A percentile compares a stretch with the other conserved stretches of the same genome.
These are phyloP conservation scores for Medicago arabica DNA, from an alignment of 306 rosid genomes.

Conservation along the genomic window DNA sequence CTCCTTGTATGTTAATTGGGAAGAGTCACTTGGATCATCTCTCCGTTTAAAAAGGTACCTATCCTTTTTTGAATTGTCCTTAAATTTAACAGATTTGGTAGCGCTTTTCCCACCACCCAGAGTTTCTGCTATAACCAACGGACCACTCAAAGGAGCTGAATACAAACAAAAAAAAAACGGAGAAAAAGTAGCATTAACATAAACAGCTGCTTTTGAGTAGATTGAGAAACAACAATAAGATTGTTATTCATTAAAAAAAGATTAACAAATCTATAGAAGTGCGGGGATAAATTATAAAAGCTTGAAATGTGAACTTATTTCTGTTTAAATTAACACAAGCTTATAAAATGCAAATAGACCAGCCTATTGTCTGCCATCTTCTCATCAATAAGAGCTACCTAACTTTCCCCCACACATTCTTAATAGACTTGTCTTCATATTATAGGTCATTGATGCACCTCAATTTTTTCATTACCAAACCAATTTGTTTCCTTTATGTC, in stretches of 20 bases:
- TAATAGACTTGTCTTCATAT: slow-evolving; percentile 4
- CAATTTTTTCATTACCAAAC: slow-evolving; percentile 6
- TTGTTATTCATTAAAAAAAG: background rate
- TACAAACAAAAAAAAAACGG: slow-evolving; percentile 2
- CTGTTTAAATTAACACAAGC: background rate
- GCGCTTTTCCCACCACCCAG: slow-evolving; percentile 67
- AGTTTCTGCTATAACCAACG: slow-evolving; percentile 85
- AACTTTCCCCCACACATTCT: slow-evolving; percentile 10
- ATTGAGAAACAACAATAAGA: slow-evolving; percentile 10
- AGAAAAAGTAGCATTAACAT: background rate
- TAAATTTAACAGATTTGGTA: slow-evolving; percentile 66
- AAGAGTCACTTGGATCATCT: slow-evolving; percentile 65
- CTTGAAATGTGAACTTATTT: slow-evolving; percentile 12
- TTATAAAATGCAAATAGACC: background rate
- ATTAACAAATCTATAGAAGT: background rate
- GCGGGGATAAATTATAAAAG: slow-evolving; percentile 7
- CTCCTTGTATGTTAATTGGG: slow-evolving; percentile 51
- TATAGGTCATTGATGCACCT: slow-evolving; percentile 18
- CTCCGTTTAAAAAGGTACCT: slow-evolving; percentile 89
- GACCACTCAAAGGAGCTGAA: slow-evolving; percentile 97
- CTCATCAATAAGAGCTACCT: slow-evolving; percentile 18
- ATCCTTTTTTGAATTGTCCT: slow-evolving; percentile 80
- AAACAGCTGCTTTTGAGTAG: background rate
- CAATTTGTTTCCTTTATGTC: background rate
- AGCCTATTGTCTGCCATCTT: background rate